Conservation (phyloP, 1,284 basidiomycete genomes). For the Austroboletus novae-zelandiae region DNA sequence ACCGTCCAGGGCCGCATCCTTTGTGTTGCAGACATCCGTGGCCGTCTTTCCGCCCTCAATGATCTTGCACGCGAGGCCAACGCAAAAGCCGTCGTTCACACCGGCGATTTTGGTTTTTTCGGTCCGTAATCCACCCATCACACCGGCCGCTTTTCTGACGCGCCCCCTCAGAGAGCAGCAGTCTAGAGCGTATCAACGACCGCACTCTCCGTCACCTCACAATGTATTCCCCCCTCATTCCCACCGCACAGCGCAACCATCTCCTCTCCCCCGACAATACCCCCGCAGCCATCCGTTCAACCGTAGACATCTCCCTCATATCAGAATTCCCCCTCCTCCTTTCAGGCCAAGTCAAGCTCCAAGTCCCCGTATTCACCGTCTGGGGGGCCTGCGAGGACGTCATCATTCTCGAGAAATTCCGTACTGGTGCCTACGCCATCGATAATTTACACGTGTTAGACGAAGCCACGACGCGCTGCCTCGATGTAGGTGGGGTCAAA, state of each 20-base stretch:
- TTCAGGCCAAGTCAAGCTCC: slow-evolving; percentile 83
- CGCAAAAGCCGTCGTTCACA: slow-evolving; percentile 95
- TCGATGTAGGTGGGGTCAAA: slow-evolving; percentile 93
- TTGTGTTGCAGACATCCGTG: slow-evolving; percentile 95
- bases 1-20: slow-evolving; percentile 84
- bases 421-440: slow-evolving; percentile 77
- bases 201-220: slow-evolving; percentile 94
- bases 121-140: slow-evolving; percentile 44
- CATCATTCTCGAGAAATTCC: slow-evolving; percentile 87
- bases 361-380: slow-evolving; percentile 93
- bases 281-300: slow-evolving; percentile 58
- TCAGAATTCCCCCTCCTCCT: slow-evolving; percentile 94
- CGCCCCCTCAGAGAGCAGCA: slow-evolving; percentile 60
- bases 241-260: slow-evolving; percentile 76
- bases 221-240: slow-evolving; percentile 96
- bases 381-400: slow-evolving; percentile 99
- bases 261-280: slow-evolving; percentile 70
- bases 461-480: slow-evolving; percentile 87
- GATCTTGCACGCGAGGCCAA: slow-evolving; percentile 85
- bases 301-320: slow-evolving; percentile 70
- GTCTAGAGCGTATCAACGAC: slow-evolving; percentile 89
- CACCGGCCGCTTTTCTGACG: slow-evolving; percentile 12
- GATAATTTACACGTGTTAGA: slow-evolving; percentile 91
- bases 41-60: slow-evolving; percentile 84
- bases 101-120: slow-evolving; percentile 99